Evolutionary conservation across 352 stramenopile genomes (phyloP).

Genomic region (Pythium catenulatum): DNA sequence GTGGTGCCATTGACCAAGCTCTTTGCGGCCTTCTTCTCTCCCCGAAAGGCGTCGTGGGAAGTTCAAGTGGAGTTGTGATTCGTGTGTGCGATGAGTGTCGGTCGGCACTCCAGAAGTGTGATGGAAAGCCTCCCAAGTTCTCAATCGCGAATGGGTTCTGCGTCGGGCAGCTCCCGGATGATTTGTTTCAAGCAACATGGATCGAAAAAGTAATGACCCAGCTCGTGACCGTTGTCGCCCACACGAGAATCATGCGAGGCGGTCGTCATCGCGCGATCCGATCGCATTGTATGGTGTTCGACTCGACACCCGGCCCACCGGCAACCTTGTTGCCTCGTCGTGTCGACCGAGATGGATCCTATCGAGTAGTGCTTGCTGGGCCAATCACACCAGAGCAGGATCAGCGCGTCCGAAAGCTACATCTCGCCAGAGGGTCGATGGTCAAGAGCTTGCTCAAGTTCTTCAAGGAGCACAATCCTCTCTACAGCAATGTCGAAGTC

Average conservation of each 20-base stretch:
- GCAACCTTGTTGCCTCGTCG: conserved; percentile 38
- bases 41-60: not conserved
- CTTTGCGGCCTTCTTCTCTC: not conserved
- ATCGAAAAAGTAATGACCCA: conserved; percentile 57
- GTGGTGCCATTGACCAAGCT: not conserved
- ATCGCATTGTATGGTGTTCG: conserved; percentile 55
- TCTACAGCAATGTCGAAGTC: not conserved
- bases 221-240: conserved; percentile 44
- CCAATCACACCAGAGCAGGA: conserved; percentile 42
- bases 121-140: conserved; percentile 19
- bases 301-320: conserved; percentile 47
- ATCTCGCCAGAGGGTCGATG: not conserved
- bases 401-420: conserved; percentile 38
- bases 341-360: conserved; percentile 19
- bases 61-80: not conserved
- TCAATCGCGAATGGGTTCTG: conserved; percentile 62
- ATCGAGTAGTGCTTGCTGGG: conserved; percentile 49
- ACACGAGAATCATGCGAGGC: conserved; percentile 51
- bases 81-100: conserved; percentile 10
- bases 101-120: not conserved
- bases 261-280: conserved; percentile 48
- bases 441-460: conserved; percentile 5
- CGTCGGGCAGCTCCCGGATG: conserved; percentile 12
- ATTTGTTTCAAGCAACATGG: conserved; percentile 20
- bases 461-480: conserved; percentile 16